These are phyloP conservation scores for Letharia columbiana DNA, from an alignment of 495 filamentous ascomycete species.

Conservation along the genomic window DNA sequence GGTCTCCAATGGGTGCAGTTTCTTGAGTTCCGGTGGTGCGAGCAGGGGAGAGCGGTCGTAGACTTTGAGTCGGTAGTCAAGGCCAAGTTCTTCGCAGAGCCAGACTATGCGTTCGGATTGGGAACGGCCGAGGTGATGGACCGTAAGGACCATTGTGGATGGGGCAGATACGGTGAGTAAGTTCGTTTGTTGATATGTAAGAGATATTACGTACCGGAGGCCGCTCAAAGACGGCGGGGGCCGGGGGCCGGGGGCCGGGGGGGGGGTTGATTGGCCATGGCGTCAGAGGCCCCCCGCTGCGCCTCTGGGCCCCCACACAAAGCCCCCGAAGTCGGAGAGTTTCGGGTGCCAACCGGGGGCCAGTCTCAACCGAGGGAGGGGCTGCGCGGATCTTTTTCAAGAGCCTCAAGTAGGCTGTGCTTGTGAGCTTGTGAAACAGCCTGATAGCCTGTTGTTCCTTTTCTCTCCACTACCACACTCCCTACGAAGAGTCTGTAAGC, in stretches of 20 bases:
- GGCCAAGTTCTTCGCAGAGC: slow-evolving; percentile 54
- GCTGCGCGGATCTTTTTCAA: slow-evolving; percentile 3
- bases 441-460: neutral
- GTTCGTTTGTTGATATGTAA: neutral
- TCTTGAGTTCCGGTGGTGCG: slow-evolving; percentile 44
- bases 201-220: neutral
- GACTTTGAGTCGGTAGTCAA: slow-evolving; percentile 43
- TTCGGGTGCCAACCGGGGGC: neutral
- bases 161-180: neutral
- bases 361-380: neutral
- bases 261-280: neutral
- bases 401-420: slow-evolving; percentile 16
- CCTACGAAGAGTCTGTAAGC: neutral
- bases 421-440: no score
- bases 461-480: neutral
- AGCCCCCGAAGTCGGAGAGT: no score
- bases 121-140: slow-evolving; percentile 49
- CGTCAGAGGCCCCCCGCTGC: neutral
- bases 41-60: slow-evolving; percentile 45
- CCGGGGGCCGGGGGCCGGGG: no score
- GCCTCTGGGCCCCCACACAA: neutral
- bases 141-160: slow-evolving; percentile 32
- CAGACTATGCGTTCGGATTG: slow-evolving; percentile 55
- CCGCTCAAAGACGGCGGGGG: neutral
- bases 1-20: slow-evolving; percentile 42